Base-by-base conservation (phyloP, 768 basidiomycete species). In the Solioccasus polychromus region DNA sequence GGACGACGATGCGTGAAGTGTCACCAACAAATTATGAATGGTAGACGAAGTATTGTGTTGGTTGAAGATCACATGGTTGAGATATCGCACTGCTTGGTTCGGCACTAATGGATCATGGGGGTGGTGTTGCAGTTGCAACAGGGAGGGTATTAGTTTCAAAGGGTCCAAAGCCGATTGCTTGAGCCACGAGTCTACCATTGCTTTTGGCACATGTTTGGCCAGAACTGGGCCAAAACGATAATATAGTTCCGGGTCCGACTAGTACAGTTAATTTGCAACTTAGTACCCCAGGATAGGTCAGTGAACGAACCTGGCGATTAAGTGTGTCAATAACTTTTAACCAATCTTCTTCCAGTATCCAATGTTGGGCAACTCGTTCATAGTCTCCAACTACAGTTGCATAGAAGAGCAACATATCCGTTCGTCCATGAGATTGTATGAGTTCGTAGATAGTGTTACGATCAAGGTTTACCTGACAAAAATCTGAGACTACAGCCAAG, bases 291-390 rank as follows among this genome's bases (percentile, higher is more conserved):
- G 42, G 24, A 30, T 30, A 32, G 28, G 45, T 17, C 32, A 15
- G 24, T 42, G 19, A 37, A 53, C 48, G 24, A 40, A 90, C 92
- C 80, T 96, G 93, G 37, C 91, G 79, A 59, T 81, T 94, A 49
- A 97, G 79, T n/a, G 85, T 76, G 45, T 92, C 88, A 44, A 98
- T 86, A 0, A 92, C 94, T 57, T 91, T 88, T 15, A 73, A 51
- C 95, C 95, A 98, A 47, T 92, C 78, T 63, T 95, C 93, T 63
- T 96, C 90, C 44, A 89, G 72, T 31, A 98, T 74, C 86, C 90
- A 95, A 61, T 98, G 85, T 53, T 91, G 89, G 9, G 94, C 79
- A 10, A 98, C 92, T 10, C 89, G 82, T 47, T 80, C 82, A 57
- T 76, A 77, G 66, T 98, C 94, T 14, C 87, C 86, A 34, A 94